These are phyloP conservation scores for Zygosaccharomyces rouxii DNA, from an alignment of 805 yeast genomes.

Conservation along the genomic window DNA sequence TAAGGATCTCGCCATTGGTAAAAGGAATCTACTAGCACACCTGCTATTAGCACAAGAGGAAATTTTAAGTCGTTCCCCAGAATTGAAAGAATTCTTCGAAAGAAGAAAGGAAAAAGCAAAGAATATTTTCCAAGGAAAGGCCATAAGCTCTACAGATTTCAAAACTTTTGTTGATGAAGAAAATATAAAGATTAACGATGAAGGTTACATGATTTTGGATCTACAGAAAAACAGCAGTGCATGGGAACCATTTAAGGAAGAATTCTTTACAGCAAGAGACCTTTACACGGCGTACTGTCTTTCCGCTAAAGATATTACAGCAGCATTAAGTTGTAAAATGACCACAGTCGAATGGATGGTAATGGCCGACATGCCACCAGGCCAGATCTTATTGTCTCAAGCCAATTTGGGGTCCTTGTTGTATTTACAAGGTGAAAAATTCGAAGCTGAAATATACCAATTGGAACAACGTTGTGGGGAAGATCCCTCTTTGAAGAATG, in stretches of 20 bases:
- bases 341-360: conserved; percentile 69
- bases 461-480: conserved; percentile 29
- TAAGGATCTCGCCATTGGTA: conserved; percentile 45
- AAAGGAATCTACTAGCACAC: conserved; percentile 58
- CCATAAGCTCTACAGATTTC: conserved; percentile 20
- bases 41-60: conserved; percentile 63
- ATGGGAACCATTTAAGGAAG: conserved; percentile 74
- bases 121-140: conserved; percentile 17
- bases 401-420: conserved; percentile 67
- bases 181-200: conserved; percentile 27
- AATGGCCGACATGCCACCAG: conserved; percentile 62
- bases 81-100: conserved; percentile 33
- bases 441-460: conserved; percentile 44
- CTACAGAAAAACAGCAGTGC: conserved; percentile 43
- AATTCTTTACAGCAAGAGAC: conserved; percentile 73
- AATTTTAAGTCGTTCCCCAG: conserved; percentile 43
- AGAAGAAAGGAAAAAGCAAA: conserved; percentile 28
- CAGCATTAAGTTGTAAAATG: conserved; percentile 57
- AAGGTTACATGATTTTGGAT: conserved; percentile 33
- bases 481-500: conserved; percentile 20
- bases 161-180: conserved; percentile 29
- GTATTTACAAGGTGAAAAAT: conserved; percentile 62
- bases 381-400: conserved; percentile 58
- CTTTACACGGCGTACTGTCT: conserved; percentile 66
- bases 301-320: conserved; percentile 59